These are phyloP conservation scores for Phytophthora uliginosa DNA, from an alignment of 352 stramenopile genomes.

Conservation along the genomic window DNA sequence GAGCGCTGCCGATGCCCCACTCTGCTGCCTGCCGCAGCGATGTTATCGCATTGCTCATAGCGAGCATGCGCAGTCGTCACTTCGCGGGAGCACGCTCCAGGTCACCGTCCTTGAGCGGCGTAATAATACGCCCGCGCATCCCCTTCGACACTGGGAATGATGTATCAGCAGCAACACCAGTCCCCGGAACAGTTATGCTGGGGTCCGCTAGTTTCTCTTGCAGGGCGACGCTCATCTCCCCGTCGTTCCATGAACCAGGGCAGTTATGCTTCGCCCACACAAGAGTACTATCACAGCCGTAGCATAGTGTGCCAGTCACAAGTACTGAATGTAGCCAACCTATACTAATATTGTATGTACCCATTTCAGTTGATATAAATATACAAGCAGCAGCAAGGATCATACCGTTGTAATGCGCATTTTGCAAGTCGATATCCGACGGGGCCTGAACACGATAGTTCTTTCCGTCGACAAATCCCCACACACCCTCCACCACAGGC, in stretches of 20 bases:
- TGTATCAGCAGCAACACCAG: conserved; percentile 4
- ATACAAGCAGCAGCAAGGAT: not conserved
- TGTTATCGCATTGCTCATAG: conserved; percentile 6
- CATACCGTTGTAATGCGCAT: conserved; percentile 2
- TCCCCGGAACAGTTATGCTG: not conserved
- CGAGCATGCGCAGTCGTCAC: not conserved
- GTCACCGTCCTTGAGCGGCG: conserved; percentile 1
- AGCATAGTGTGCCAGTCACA: conserved; percentile 1
- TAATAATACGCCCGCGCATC: not conserved
- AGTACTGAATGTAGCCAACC: not conserved
- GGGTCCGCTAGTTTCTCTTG: conserved; percentile 5
- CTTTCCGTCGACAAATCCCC: conserved; percentile 9
- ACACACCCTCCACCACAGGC: not conserved
- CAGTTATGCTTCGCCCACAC: conserved; percentile 3
- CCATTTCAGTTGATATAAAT: not conserved
- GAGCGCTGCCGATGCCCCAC: not conserved
- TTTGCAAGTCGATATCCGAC: conserved; percentile 1
- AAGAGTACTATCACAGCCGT: not conserved
- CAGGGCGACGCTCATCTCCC: conserved; percentile 3
- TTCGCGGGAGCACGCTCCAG: not conserved
- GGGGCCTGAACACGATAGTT: not conserved
- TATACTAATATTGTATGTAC: not conserved
- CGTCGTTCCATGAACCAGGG: conserved; percentile 2
- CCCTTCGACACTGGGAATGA: conserved; percentile 5
- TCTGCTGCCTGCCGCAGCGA: conserved; percentile 5